Evolutionary conservation across 2,329 filamentous ascomycete species (phyloP), one percentile per base, ranked within the genome.

Genomic region (Venturia asperata): DNA sequence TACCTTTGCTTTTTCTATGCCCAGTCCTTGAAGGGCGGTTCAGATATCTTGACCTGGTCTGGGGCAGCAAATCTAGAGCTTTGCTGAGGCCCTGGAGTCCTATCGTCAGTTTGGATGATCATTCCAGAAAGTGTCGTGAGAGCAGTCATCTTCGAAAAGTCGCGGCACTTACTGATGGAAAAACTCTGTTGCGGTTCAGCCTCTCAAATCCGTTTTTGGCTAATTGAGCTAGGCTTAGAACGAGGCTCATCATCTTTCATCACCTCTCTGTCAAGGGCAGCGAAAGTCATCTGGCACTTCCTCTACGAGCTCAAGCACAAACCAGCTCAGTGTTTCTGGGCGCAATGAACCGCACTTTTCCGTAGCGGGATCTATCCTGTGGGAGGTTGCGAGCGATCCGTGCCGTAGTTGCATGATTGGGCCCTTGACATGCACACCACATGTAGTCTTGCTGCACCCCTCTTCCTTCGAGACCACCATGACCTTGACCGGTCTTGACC

Each of bases 401-500:
- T 34, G 19, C 52, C 27, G 52, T 58, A 24, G 27, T 30, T 15
- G 24, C 17, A n/a, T 30, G 49, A 55, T 55, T 55, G 49, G 49
- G 15, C 49, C 17, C 19, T 55, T 55, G 49, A 19, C 27, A 34
- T 55, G 49, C 49, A 55, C 6, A 34, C 30, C 30, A 34, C 19
- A 19, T 37, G 17, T 34, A 34, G 27, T 30, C 49, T 17, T 34
- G 24, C n/a, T 34, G 49, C 49, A 37, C 27, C 52, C 30, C 52
- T 34, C 52, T 58, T 37, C 27, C 37, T 37, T 21, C 52, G 30
- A 58, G 27, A 37, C 52, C 52, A 37, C 52, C 52, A n/a, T 58
- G 13, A 34, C 37, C 3, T 56, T 56, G 52, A 56, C 27, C 52
- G 27, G 30, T 58, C 30, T n/a, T 37, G 19, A 41, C 39, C 39